Conservation (phyloP, 2,329 filamentous ascomycete genomes). For the Mycosphaerella sp. region DNA sequence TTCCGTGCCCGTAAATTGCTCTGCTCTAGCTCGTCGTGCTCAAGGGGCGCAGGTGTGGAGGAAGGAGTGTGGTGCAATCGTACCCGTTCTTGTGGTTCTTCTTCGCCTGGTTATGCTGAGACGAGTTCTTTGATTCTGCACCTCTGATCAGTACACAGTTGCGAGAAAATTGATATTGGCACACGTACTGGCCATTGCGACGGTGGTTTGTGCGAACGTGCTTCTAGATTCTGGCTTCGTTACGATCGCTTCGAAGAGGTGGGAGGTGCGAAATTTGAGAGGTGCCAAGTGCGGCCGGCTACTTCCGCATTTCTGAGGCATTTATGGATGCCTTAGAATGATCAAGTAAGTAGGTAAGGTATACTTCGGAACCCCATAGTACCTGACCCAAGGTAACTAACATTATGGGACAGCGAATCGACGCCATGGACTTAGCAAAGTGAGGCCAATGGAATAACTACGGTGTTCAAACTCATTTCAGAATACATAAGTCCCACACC, state of each 20-base stretch:
- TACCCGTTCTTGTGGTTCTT: conserved; percentile 99
- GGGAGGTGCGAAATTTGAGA: background rate
- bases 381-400: background rate
- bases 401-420: background rate
- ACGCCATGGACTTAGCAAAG: background rate
- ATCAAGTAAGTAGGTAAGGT: background rate
- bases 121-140: conserved; percentile 99
- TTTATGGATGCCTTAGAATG: background rate
- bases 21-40: background rate
- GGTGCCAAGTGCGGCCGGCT: conserved; percentile 4
- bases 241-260: background rate
- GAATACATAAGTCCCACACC: conserved; percentile 20
- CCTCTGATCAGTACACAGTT: conserved; percentile 17
- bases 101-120: conserved; percentile 95
- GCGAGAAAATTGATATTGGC: background rate
- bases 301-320: background rate
- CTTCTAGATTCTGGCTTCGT: conserved; percentile 10
- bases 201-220: conserved; percentile 21
- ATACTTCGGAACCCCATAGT: background rate
- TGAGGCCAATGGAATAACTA: background rate
- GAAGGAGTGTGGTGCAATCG: conserved; percentile 35
- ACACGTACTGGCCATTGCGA: conserved; percentile 64
- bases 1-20: background rate
- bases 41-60: background rate
- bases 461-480: conserved; percentile 20